Base-by-base conservation (phyloP, 1,139 yeast genomes). In the Debaryomyces subglobosus region DNA sequence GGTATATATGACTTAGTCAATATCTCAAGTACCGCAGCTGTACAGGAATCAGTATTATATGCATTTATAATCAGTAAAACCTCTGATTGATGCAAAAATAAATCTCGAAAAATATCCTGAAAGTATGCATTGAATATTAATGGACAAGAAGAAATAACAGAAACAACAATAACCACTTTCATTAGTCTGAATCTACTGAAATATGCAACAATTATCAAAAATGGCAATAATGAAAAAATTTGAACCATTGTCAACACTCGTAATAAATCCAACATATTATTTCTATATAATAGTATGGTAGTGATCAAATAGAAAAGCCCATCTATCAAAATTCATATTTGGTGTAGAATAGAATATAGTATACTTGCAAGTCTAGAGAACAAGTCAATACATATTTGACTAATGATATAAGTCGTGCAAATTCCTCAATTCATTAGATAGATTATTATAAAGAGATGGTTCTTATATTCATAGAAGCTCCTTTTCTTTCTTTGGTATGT, bases 1-100 rank as follows among this genome's bases (percentile, higher is more conserved):
- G 43, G 47, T 13, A 44, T 32, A 33, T 44, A 44, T 5, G 41
- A 15, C 20, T 43, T 25, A 8, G 21, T 18, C 8, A 43, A 24
- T 16, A 34, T 12, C 18, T 36, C 20, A 27, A 27, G 18, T 9
- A 37, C 18, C 5, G 29, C 20, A 12, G 8, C 15, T 36, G 35
- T 13, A 18, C 20, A 13, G 10, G 27, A 25, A 7, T 44, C 39
- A 3, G 25, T 12, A 13, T n/a, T n/a, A 21, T 39, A 23, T 20
- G 41, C 42, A 44, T 44, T 43, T 21, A 21, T 21, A 24, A 44
- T 24, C 18, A 41, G 34, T 4, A 44, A 12, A 13, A 21, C 13
- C 10, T 44, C 33, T 25, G 7, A 15, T 13, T 35, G 35, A 10
- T 20, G 2, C 20, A 20, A 13, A 27, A 35, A 15, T 29, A 33